A percentile compares a stretch with the other conserved stretches of the same genome.
Evolutionary conservation across 2,329 filamentous ascomycete species (phyloP).

Genomic region (Colletotrichum acutatum): DNA sequence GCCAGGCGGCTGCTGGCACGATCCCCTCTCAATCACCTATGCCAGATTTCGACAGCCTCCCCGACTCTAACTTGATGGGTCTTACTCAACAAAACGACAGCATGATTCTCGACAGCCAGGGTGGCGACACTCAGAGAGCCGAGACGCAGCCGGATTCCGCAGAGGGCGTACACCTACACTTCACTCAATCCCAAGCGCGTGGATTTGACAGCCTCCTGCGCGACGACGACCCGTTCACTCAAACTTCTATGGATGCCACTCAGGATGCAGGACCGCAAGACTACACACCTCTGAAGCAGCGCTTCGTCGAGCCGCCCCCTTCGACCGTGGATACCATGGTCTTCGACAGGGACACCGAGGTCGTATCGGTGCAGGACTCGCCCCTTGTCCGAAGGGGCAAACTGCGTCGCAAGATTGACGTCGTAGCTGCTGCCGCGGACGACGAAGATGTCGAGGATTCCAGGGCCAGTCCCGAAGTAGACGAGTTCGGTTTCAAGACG

Average conservation of each 20-base stretch:
- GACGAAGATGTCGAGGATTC: slow-evolving; percentile 50
- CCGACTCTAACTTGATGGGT: slow-evolving; percentile 71
- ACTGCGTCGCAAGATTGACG: slow-evolving; percentile 56
- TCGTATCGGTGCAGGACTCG: slow-evolving; percentile 65
- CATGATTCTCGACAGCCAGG: slow-evolving; percentile 61
- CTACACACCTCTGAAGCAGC: slow-evolving; percentile 75
- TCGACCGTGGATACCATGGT: slow-evolving; percentile 80
- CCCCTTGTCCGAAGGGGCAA: slow-evolving; percentile 72
- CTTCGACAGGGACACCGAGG: slow-evolving; percentile 50
- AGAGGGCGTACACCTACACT: slow-evolving; percentile 61
- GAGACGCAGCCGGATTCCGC: slow-evolving; percentile 48
- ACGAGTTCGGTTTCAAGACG: slow-evolving; percentile 50
- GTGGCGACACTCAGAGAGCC: slow-evolving; percentile 47
- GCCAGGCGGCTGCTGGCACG: slow-evolving; percentile 51
- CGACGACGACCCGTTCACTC: slow-evolving; percentile 58
- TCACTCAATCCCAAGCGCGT: slow-evolving; percentile 70
- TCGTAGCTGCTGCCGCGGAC: slow-evolving; percentile 52
- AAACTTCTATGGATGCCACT: slow-evolving; percentile 79
- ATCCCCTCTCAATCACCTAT: slow-evolving; percentile 58
- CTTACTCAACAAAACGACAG: slow-evolving; percentile 66
- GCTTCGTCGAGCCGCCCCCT: slow-evolving; percentile 72
- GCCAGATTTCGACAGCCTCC: slow-evolving; percentile 67
- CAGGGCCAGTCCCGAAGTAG: slow-evolving; percentile 39
- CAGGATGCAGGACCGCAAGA: slow-evolving; percentile 83
- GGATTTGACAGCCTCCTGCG: slow-evolving; percentile 67